Conservation (phyloP, 108 stramenopile species). For the Nitzschia putrida region DNA sequence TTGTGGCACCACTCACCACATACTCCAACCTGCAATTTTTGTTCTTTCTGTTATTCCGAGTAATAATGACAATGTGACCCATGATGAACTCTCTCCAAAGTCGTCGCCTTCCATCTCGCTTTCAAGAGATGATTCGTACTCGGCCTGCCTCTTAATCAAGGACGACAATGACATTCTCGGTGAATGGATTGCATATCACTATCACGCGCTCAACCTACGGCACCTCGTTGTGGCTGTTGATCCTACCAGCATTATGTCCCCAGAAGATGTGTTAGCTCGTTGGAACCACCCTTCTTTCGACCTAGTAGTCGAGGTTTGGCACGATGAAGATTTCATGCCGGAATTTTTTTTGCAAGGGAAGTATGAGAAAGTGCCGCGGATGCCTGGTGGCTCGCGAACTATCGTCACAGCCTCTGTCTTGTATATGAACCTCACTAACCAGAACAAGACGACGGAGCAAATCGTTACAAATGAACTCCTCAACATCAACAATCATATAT, state of each 20-base stretch:
- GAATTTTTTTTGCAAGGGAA: conserved; percentile 26
- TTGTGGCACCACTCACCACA: no score
- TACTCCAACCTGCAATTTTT: no score
- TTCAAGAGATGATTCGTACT: no score
- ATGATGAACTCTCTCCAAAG: no score
- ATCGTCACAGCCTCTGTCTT: no score
- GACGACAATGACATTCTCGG: conserved; percentile 29
- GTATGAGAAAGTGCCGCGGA: conserved; percentile 4
- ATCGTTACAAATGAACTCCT: background rate
- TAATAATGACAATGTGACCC: no score
- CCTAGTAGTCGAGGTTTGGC: conserved; percentile 11
- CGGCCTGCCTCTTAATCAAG: conserved; percentile 62
- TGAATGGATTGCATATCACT: conserved; percentile 77
- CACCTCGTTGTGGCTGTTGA: conserved; percentile 64
- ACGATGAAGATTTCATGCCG: conserved; percentile 34
- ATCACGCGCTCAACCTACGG: conserved; percentile 58
- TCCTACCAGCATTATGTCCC: conserved; percentile 46
- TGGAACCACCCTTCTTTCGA: conserved; percentile 25
- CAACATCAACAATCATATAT: conserved; percentile 26
- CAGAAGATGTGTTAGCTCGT: conserved; percentile 31
- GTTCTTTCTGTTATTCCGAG: no score
- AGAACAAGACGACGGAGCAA: no score
- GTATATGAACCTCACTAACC: no score
- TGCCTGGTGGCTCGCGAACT: no score
- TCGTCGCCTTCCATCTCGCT: no score